Conservation (phyloP, 1,284 basidiomycete species). For the Puccinia novopanici region DNA sequence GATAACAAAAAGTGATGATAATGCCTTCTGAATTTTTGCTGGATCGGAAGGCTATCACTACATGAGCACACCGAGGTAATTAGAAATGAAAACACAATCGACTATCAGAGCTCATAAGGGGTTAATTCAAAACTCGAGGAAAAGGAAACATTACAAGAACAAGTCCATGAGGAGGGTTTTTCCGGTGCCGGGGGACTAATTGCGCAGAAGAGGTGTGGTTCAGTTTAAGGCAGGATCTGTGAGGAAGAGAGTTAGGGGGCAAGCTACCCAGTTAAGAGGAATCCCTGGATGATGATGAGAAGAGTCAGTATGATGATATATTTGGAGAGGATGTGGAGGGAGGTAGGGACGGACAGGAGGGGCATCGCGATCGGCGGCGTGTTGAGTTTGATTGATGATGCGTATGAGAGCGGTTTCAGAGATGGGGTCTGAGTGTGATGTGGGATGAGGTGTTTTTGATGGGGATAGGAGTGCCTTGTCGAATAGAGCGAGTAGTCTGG, state of each 20-base stretch:
- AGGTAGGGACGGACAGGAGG: slow-evolving; percentile 12
- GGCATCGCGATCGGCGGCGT: slow-evolving; percentile 20
- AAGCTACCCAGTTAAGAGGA: slow-evolving; percentile 27
- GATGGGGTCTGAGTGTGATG: neutral
- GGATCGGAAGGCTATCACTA: slow-evolving; percentile 58
- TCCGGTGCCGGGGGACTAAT: slow-evolving; percentile 55
- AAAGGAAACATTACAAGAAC: slow-evolving; percentile 65
- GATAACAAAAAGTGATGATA: slow-evolving; percentile 71
- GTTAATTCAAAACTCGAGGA: neutral
- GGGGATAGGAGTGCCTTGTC: slow-evolving; percentile 29
- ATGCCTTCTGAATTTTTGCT: slow-evolving; percentile 68
- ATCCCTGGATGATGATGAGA: slow-evolving; percentile 12
- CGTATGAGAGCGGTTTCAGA: slow-evolving; percentile 4
- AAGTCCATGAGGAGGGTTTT: slow-evolving; percentile 70
- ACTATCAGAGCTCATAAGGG: neutral
- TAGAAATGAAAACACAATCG: neutral
- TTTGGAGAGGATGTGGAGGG: neutral
- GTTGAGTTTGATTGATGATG: slow-evolving; percentile 13
- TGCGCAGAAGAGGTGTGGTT: neutral
- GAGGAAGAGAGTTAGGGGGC: neutral
- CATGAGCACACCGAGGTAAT: neutral
- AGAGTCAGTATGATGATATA: neutral
- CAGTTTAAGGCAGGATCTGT: neutral
- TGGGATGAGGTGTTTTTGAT: neutral
- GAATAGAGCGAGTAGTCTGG: slow-evolving; percentile 30